A percentile compares a stretch with the other conserved stretches of the same genome.
phyloP scores from a whole-genome alignment of 805 yeast species.

The Yarrowia hollandica region DNA sequence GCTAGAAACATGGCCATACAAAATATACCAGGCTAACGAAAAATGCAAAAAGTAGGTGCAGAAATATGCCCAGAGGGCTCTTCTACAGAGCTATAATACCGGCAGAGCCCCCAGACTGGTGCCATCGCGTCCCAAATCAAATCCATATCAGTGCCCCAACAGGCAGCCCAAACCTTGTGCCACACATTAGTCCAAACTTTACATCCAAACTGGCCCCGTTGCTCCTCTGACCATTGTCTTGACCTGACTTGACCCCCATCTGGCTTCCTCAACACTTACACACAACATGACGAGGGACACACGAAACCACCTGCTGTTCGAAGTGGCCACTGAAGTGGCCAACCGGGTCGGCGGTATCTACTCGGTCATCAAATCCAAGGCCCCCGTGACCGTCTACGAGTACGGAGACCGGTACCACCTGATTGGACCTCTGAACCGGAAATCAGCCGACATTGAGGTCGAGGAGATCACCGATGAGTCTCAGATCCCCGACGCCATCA shows the following conservation, averaged over 20 bases:
- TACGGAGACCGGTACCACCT: slow-evolving; percentile 82
- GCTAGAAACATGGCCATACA: too few species aligned
- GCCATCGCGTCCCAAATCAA: too few species aligned
- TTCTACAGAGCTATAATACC: too few species aligned
- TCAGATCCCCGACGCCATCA: slow-evolving; percentile 37
- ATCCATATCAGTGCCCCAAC: not conserved
- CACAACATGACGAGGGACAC: slow-evolving; percentile 70
- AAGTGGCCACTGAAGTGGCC: slow-evolving; percentile 96
- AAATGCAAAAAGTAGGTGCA: too few species aligned
- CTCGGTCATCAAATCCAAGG: slow-evolving; percentile 93
- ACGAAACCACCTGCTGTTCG: slow-evolving; percentile 82
- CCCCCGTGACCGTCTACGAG: slow-evolving; percentile 94
- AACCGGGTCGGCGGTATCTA: slow-evolving; percentile 97
- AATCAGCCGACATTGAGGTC: slow-evolving; percentile 72
- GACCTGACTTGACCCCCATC: not conserved
- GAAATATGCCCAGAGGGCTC: too few species aligned
- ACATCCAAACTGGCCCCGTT: not conserved
- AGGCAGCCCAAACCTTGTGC: slow-evolving; percentile 25
- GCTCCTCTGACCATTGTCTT: not conserved
- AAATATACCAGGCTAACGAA: too few species aligned
- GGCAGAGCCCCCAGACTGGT: too few species aligned
- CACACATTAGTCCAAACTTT: not conserved
- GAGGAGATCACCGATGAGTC: slow-evolving; percentile 59
- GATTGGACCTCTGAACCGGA: slow-evolving; percentile 80
- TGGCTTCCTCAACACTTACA: not conserved